These are phyloP conservation scores for Coemansia sp. DNA, from an alignment of 192 early-diverging fungal genomes.

Conservation along the genomic window DNA sequence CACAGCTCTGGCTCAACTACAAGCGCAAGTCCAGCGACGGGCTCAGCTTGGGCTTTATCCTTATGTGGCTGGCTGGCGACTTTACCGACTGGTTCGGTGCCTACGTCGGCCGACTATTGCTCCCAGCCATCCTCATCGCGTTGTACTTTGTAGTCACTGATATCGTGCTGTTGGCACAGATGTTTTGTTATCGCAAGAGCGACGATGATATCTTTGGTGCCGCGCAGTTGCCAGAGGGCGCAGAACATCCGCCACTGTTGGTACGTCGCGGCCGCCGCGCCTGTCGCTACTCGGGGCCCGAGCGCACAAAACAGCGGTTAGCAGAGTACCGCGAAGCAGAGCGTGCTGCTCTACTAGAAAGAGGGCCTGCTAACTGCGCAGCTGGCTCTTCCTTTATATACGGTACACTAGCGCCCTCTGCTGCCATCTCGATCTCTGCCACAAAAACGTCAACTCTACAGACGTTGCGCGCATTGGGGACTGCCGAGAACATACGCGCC, in stretches of 20 bases:
- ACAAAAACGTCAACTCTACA: slow-evolving; percentile 2
- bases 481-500: slow-evolving; percentile 29
- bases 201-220: slow-evolving; percentile 43
- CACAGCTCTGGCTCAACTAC: slow-evolving; percentile 54
- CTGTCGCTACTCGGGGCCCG: slow-evolving; percentile 30
- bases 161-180: slow-evolving; percentile 67
- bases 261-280: slow-evolving; percentile 47
- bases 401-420: slow-evolving; percentile 2
- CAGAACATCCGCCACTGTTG: slow-evolving; percentile 47
- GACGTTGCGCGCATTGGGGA: slow-evolving; percentile 19
- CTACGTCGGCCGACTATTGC: slow-evolving; percentile 43
- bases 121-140: slow-evolving; percentile 66
- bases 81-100: slow-evolving; percentile 55
- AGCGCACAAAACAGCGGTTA: slow-evolving; percentile 22
- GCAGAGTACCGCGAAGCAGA: slow-evolving; percentile 49
- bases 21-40: slow-evolving; percentile 55
- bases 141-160: slow-evolving; percentile 77
- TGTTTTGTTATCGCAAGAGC: slow-evolving; percentile 63
- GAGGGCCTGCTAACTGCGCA: neutral
- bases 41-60: slow-evolving; percentile 46
- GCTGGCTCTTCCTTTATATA: slow-evolving; percentile 11
- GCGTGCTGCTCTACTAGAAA: slow-evolving; percentile 40
- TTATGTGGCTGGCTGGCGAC: slow-evolving; percentile 55
- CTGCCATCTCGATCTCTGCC: neutral
- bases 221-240: slow-evolving; percentile 43